Conservation (phyloP, 352 stramenopile genomes). For the Phytophthora hibernalis region DNA sequence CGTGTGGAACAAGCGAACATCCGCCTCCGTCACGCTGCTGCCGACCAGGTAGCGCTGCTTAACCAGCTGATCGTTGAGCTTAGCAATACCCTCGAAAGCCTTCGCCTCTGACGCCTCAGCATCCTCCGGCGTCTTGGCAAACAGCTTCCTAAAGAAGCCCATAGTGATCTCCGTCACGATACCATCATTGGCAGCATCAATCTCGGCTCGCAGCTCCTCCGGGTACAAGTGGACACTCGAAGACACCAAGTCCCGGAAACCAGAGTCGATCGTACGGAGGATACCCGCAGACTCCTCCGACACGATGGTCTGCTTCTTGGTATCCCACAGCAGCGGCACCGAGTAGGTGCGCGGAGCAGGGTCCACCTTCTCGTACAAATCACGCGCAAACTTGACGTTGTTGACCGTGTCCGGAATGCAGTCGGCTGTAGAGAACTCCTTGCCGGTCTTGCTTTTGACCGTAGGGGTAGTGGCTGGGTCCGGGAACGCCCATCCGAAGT, state of each 20-base stretch:
- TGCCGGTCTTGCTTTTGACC: constrained; percentile 13
- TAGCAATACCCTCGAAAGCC: constrained; percentile 38
- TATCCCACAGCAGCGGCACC: constrained; percentile 81
- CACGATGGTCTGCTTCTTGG: constrained; percentile 55
- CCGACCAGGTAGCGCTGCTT: constrained; percentile 37
- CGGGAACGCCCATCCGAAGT: constrained; percentile 45
- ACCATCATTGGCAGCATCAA: constrained; percentile 73
- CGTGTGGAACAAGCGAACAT: constrained; percentile 51
- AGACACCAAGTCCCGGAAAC: constrained; percentile 48
- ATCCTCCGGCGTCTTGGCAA: constrained; percentile 60
- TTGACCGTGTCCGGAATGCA: constrained; percentile 38
- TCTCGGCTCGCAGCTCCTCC: constrained; percentile 45
- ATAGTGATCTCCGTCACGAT: constrained; percentile 64
- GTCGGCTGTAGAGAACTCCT: constrained; percentile 27
- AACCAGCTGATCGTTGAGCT: constrained; percentile 37
- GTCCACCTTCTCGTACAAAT: constrained; percentile 51
- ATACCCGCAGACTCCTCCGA: constrained; percentile 56
- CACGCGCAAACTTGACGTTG: constrained; percentile 31
- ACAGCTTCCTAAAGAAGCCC: constrained; percentile 63
- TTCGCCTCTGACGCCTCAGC: constrained; percentile 45
- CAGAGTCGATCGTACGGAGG: constrained; percentile 65
- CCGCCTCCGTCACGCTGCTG: constrained; percentile 46
- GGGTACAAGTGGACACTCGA: constrained; percentile 52
- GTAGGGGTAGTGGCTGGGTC: constrained; percentile 11
- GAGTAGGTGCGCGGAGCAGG: constrained; percentile 32